Base-by-base conservation (phyloP, 2,329 filamentous ascomycete species). In the Verticillium nonalfalfae region DNA sequence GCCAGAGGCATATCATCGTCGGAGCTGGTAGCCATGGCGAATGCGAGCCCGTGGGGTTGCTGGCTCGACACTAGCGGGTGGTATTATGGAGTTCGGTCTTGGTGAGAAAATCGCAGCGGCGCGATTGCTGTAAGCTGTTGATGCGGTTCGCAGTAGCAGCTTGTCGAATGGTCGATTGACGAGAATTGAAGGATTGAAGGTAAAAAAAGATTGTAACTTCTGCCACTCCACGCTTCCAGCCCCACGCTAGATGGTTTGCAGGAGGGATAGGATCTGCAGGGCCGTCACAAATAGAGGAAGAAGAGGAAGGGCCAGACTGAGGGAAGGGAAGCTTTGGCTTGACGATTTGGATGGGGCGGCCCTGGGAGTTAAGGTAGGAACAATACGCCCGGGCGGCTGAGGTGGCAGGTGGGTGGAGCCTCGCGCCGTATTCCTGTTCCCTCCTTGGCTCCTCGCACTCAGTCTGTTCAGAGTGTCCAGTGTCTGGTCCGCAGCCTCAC, bases 1-100 rank as follows among this genome's bases (percentile, higher is more conserved):
- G 89, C 84, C 68, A 96, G 84, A 75, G 93, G 93, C 78, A 84
- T 84, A 75, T 96, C 91, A 72, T 96, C 92, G 70, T 94, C 91
- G 35, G 91, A 95, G 70, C 76, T 80, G 71, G 79, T 77, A 60
- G 78, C 83, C 45, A 55, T 59, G 72, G 76, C 77, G 82, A 85
- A 86, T 64, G 67, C 80, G 66, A 56, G 54, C 4, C 26, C 60
- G 65, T 38, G 45, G 45, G 45, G 45, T 50, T 50, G 45, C 45
- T 50, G 45, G 45, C 45, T 50, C 45, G 45, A 50, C 45, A 50
- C 45, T 50, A 50, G 45, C 11, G 45, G 45, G 45, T 50, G 45
- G 18, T 50, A 50, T 50, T 50, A 50, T 50, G 45, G 45, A 50
- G 45, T 50, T 21, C n/a, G 57, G 39, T 34, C 38, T 50, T 31